Base-by-base conservation (phyloP, 805 yeast species). In the Diddensiella santjacobensis region DNA sequence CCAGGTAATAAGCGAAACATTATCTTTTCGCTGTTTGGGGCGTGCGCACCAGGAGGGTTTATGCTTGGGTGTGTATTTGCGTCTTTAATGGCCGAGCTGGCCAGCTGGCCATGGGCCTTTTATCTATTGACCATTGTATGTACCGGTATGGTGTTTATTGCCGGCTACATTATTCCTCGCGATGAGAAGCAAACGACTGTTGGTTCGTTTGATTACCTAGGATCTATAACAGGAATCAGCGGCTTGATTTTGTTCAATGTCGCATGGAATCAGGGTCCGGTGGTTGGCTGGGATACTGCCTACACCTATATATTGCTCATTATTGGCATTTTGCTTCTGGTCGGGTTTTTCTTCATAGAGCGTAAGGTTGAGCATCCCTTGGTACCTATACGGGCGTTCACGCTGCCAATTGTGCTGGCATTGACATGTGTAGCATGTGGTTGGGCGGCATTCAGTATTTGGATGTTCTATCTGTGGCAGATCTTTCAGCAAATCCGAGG, bases 381-480 rank as follows among this genome's bases (percentile, higher is more conserved):
- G 13, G 57, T 83, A 3, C 88, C 87, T 1, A 56, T 60, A 6
- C 68, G 71, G 1, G 71, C 75, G 1, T 70, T 81, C 60, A 26
- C 70, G 44, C 47, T 63, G 4, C 71, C 75, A 39, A 71, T 74
- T 22, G 69, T 74, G 0, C 60, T 80, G 50, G 77, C 81, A 1
- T 64, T 85, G 39, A 55, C 66, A 1, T 71, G 78, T 37, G 67
- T 83, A 29, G 71, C 78, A 2, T 65, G 79, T 3, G 91, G 91
- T 0, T 85, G 93, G 93, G 82, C 87, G 1, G 75, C 85, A 18
- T 85, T 84, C 66, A 89, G 91, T 2, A 71, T 83, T 23, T 83
- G 84, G 80, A 69, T 81, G n/a, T 83, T 71, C 58, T 84, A 82
- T 63, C 75, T 75, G 50, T 80, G 78, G 72, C 70, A 73, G 22